phyloP scores from a whole-genome alignment of 179 eudicot species.

The Corrigiola litoralis region DNA sequence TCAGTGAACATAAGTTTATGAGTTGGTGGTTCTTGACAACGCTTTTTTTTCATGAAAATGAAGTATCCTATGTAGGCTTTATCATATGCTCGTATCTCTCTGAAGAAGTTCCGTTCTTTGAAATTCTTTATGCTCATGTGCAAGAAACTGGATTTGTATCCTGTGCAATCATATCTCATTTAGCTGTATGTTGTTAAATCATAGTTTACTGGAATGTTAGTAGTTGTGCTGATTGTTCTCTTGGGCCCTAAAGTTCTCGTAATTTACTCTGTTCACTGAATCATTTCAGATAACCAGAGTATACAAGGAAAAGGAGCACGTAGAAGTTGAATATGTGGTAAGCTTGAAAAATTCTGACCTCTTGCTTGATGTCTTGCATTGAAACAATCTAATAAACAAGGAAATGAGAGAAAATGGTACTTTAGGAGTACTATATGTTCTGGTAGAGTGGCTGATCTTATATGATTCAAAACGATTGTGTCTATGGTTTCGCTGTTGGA shows the following conservation, averaged over 20 bases:
- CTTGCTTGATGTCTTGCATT: background rate
- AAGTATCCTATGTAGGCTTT: too few species aligned
- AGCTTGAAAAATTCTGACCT: slow-evolving; percentile 23
- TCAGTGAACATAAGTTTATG: too few species aligned
- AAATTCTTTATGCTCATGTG: background rate
- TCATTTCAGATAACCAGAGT: slow-evolving; percentile 88
- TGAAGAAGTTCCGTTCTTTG: too few species aligned
- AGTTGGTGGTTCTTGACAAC: too few species aligned
- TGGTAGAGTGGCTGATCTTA: background rate
- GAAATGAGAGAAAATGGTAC: background rate
- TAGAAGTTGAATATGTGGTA: slow-evolving; percentile 87
- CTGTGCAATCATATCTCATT: background rate
- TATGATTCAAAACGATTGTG: slow-evolving; percentile 1
- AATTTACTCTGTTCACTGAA: too few species aligned
- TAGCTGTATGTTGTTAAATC: background rate
- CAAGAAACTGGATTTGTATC: background rate
- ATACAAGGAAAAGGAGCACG: slow-evolving; percentile 85
- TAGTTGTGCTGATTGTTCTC: slow-evolving; percentile 10
- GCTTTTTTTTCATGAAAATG: too few species aligned
- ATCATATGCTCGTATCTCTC: too few species aligned
- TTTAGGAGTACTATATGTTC: background rate
- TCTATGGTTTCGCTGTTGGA: background rate
- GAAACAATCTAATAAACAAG: too few species aligned
- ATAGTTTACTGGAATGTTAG: background rate
- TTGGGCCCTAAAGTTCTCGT: too few species aligned